These are phyloP conservation scores for Solanum sparsipilum DNA, from an alignment of 257 asterid genomes.

Conservation along the genomic window DNA sequence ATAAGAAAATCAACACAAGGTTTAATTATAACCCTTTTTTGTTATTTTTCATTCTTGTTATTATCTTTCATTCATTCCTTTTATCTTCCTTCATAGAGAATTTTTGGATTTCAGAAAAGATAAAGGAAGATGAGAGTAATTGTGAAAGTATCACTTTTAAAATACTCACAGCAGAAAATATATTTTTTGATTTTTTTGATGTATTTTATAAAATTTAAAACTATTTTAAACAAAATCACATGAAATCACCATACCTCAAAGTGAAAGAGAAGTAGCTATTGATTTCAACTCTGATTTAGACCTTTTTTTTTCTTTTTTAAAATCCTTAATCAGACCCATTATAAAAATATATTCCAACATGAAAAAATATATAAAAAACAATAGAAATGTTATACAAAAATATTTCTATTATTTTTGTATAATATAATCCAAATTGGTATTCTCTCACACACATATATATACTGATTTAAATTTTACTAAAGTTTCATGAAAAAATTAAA, in stretches of 20 bases:
- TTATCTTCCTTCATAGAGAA: not conserved
- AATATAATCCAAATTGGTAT: not conserved
- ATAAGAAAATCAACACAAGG: not conserved
- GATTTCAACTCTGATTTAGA: not conserved
- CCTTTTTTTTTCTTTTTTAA: too few species aligned
- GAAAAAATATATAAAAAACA: not conserved
- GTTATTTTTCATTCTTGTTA: not conserved
- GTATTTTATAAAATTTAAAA: not conserved
- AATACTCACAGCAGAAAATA: not conserved
- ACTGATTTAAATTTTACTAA: not conserved
- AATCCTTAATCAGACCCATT: not conserved
- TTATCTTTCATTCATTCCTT: not conserved
- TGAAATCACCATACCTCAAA: not conserved
- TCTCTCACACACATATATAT: not conserved
- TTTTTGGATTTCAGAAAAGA: not conserved
- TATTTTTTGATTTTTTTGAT: not conserved
- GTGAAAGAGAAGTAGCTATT: not conserved
- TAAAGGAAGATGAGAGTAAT: not conserved
- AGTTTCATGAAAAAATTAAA: not conserved
- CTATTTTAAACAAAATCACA: not conserved
- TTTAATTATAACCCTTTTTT: too few species aligned
- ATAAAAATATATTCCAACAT: not conserved
- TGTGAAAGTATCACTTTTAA: not conserved
- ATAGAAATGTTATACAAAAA: not conserved
- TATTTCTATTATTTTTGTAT: too few species aligned